phyloP scores from a whole-genome alignment of 1,139 yeast species.

The Candida sp. region DNA sequence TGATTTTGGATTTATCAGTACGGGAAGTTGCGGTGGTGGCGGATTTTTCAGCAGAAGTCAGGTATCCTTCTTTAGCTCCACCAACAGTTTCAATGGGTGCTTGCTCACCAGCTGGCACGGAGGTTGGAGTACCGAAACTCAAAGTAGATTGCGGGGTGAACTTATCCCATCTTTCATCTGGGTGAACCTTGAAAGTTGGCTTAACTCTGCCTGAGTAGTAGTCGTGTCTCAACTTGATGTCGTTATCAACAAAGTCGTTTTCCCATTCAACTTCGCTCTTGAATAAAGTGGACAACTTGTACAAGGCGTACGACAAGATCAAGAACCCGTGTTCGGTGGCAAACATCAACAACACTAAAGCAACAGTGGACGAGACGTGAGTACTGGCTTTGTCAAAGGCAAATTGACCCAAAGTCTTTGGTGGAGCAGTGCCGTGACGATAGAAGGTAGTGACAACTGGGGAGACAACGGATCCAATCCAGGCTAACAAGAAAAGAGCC shows the following conservation, averaged over 20 bases:
- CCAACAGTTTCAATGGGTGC: constrained; percentile 11
- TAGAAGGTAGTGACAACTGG: constrained; percentile 80
- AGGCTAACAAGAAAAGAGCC: constrained; percentile 66
- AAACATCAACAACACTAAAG: constrained; percentile 54
- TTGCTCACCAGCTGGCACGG: constrained; percentile 4
- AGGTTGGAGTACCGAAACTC: constrained; percentile 7
- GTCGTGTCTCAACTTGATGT: constrained; percentile 44
- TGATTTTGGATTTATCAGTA: constrained; percentile 8
- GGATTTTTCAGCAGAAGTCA: constrained; percentile 19
- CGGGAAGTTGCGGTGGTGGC: constrained; percentile 12
- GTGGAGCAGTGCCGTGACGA: constrained; percentile 54
- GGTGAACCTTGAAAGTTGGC: constrained; percentile 18
- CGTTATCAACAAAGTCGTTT: constrained; percentile 40
- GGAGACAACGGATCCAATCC: constrained; percentile 76
- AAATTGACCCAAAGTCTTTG: constrained; percentile 45
- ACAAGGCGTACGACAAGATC: constrained; percentile 31
- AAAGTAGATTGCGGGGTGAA: constrained; percentile 22
- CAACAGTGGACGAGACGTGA: constrained; percentile 46
- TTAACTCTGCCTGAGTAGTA: constrained; percentile 31
- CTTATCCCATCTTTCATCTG: constrained; percentile 30
- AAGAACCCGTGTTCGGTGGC: constrained; percentile 62
- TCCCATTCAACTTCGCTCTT: constrained; percentile 39
- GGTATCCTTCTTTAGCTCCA: constrained; percentile 12
- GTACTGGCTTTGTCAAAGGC: constrained; percentile 45
- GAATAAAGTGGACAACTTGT: constrained; percentile 34